phyloP scores from a whole-genome alignment of 805 yeast species.

The Lipomyces kockii region DNA sequence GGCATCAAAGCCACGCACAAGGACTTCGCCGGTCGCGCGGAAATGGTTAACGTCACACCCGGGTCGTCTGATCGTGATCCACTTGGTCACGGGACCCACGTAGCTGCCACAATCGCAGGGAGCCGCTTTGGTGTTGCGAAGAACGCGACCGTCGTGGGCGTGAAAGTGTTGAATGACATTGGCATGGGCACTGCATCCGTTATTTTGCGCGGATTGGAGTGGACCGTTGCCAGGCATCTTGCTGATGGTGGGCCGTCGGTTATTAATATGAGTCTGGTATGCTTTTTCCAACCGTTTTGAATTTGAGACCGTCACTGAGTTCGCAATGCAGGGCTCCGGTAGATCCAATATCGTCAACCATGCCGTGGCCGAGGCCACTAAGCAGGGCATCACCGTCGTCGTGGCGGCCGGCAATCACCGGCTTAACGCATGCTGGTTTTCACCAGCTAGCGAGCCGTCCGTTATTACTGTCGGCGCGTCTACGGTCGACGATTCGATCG shows the following conservation, averaged over 20 bases:
- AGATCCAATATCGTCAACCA: conserved; percentile 70
- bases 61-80: conserved; percentile 55
- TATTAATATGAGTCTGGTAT: conserved; percentile 79
- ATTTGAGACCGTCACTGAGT: conserved; percentile 18
- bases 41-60: conserved; percentile 42
- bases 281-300: conserved; percentile 44
- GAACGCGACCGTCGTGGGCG: conserved; percentile 76
- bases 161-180: conserved; percentile 75
- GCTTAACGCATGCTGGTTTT: conserved; percentile 87
- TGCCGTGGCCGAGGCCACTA: conserved; percentile 88
- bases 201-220: conserved; percentile 83
- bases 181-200: conserved; percentile 86
- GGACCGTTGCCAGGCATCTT: conserved; percentile 71
- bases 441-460: conserved; percentile 91
- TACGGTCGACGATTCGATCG: conserved; percentile 11
- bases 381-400: conserved; percentile 85
- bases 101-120: conserved; percentile 94
- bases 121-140: conserved; percentile 82
- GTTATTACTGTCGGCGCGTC: conserved; percentile 57
- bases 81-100: conserved; percentile 94
- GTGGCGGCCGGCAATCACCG: conserved; percentile 97
- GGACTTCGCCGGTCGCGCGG: conserved; percentile 69
- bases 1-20: conserved; percentile 80
- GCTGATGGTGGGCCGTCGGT: conserved; percentile 39
- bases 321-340: conserved; percentile 19